These are phyloP conservation scores for Ogataea allantospora DNA, from an alignment of 805 yeast species.

Conservation along the genomic window DNA sequence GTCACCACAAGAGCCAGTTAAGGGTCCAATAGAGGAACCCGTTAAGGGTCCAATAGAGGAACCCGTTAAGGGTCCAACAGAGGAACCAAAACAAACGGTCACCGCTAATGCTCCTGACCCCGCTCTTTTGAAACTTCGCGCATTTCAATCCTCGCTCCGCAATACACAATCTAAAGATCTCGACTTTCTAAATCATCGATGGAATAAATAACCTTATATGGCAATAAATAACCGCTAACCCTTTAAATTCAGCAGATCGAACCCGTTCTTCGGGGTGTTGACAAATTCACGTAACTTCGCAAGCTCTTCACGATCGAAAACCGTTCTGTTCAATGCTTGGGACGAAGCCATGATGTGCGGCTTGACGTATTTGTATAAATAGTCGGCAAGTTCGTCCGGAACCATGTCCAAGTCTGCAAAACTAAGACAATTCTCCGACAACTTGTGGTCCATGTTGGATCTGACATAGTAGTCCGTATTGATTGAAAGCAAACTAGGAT, in stretches of 20 bases:
- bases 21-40: neutral
- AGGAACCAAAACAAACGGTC: neutral
- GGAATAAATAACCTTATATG: constrained; percentile 8
- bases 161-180: constrained; percentile 19
- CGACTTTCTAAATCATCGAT: constrained; percentile 16
- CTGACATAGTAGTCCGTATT: constrained; percentile 77
- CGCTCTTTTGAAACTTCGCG: constrained; percentile 8
- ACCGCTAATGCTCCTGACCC: neutral
- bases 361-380: constrained; percentile 43
- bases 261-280: constrained; percentile 34
- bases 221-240: constrained; percentile 12
- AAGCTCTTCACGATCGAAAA: constrained; percentile 37
- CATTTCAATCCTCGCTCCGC: constrained; percentile 3
- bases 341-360: constrained; percentile 36
- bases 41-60: neutral
- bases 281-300: constrained; percentile 37
- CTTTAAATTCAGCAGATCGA: constrained; percentile 32
- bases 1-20: neutral
- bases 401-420: constrained; percentile 71
- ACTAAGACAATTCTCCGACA: constrained; percentile 49
- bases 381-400: constrained; percentile 51
- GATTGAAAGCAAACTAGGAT: constrained; percentile 38
- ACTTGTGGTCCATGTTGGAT: constrained; percentile 60
- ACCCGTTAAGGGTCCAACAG: neutral
- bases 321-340: constrained; percentile 38